phyloP scores from a whole-genome alignment of 192 early-diverging fungal species.

The Paraglomus brasilianum region DNA sequence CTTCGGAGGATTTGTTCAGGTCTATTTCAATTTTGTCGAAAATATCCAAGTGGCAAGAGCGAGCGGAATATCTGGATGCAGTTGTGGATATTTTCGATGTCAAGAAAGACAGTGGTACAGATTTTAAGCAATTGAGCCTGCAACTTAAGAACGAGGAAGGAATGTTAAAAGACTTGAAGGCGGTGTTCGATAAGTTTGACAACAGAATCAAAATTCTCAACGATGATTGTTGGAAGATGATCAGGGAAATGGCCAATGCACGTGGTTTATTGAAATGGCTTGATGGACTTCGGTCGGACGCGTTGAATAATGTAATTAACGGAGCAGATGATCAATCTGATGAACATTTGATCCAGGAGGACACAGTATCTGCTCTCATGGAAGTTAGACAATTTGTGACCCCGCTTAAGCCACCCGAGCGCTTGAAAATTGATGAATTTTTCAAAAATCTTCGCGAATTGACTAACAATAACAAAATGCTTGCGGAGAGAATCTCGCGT shows the following conservation, averaged over 20 bases:
- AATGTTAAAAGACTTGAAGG: not conserved
- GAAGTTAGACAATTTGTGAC: conserved; percentile 31
- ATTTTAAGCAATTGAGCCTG: not conserved
- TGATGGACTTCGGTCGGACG: conserved; percentile 8
- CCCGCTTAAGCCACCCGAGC: not conserved
- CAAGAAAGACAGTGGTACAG: not conserved
- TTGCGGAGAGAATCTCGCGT: conserved; percentile 17
- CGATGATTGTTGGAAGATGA: conserved; percentile 9
- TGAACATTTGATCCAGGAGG: conserved; percentile 28
- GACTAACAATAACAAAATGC: not conserved
- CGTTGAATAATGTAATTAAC: conserved; percentile 34
- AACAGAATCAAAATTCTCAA: not conserved
- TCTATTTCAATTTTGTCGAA: not conserved
- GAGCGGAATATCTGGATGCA: not conserved
- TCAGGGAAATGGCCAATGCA: conserved; percentile 8
- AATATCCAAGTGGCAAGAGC: not conserved
- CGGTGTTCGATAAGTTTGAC: not conserved
- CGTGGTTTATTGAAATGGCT: conserved; percentile 25
- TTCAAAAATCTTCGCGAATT: not conserved
- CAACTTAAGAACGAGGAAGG: not conserved
- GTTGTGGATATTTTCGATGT: conserved; percentile 4
- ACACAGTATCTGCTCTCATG: conserved; percentile 24
- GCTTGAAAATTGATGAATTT: conserved; percentile 1
- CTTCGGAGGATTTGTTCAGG: not conserved
- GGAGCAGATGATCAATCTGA: conserved; percentile 31